Evolutionary conservation across 2,329 filamentous ascomycete species (phyloP), one percentile per base, ranked within the genome.

Genomic region (Aspergillus sp.): DNA sequence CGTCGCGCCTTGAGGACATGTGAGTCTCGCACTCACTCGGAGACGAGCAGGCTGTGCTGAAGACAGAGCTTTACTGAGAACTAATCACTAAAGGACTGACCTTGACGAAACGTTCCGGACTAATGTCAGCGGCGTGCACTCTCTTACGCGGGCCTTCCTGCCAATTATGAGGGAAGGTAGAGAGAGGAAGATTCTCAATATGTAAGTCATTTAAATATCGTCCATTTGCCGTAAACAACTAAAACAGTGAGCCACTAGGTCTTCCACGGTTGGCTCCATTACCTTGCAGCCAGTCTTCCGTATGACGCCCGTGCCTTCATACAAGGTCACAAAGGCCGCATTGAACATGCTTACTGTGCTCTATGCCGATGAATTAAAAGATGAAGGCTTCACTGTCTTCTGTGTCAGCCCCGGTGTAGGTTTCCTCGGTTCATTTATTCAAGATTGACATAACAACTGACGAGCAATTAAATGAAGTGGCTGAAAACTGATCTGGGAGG

Each of bases 321-420:
- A 78, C 70, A 74, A 79, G 58, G 72, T 81, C 60, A 74, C 76
- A 15, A 83, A 82, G 59, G 74, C 80, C 0, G 79, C 79, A 0
- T 55, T 81, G 58, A 80, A 81, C 57, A 76, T 77, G 68, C 62
- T 83, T 36, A 82, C 78, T 1, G 70, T 76, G 22, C 62, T 64
- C 11, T 66, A 66, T 17, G 56, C 64, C 1, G 55, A 58, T 3
- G 42, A n/a, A 71, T 70, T 72, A 15, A 70, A 47, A 0, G 57
- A 72, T 3, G 68, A 76, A 34, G 77, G 76, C 0, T 80, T 80
- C 59, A 77, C 72, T 0, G 65, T 80, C 43, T 58, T 78, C 11
- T 66, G 70, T 0, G 34, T 81, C 6, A 74, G 69, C 43, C 80
- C 80, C 1, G 80, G 80, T 5, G 79, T 81, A 72, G 51, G 76